Base-by-base conservation (phyloP, 768 basidiomycete genomes). In the Paxillus ammoniavirescens region DNA sequence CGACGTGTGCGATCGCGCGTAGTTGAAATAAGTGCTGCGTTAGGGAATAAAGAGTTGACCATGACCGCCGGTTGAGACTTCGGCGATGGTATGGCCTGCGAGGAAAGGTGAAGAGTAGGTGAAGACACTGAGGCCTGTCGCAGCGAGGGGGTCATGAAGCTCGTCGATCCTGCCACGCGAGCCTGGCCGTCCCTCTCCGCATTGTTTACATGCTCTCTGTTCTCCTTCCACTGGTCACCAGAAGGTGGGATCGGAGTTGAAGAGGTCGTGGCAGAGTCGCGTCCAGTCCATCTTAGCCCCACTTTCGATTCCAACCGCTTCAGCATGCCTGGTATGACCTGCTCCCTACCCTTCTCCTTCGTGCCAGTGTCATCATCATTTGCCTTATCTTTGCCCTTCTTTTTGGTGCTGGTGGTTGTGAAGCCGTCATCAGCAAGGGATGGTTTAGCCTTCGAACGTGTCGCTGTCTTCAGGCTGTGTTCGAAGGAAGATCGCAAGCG, bases 81-180 rank as follows among this genome's bases (percentile, higher is more conserved):
- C n/a, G 79, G 76, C 35, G 83, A 81, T 47, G 80, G 78, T 47
- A 77, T 62, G 33, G 80, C 73, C 69, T 80, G 78, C 26, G 83
- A 82, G 47, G 80, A 80, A 51, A 86, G 76, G 62, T 87, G 84
- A 42, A 91, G 69, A 28, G 84, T 78, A 49, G 89, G 89, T 18
- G 87, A 88, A 52, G 89, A 91, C 75, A 86, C 77, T 44, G 89
- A 87, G 37, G 81, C 89, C 56, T 79, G 79, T 51, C 82, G 79
- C 55, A 89, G 70, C 36, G 87, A 87, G 42, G 87, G 87, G 42
- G 82, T 77, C 55, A 78, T 72, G 72, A 82, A 89, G 65, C 76
- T 78, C 47, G 81, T 78, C 64, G 76, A 77, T 46, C 82, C 83
- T 45, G 82, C 78, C 55, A 73, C 70, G 64, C 78, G 77, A 61